phyloP scores from a whole-genome alignment of 768 basidiomycete species.

The Calocybe gangraenosa region DNA sequence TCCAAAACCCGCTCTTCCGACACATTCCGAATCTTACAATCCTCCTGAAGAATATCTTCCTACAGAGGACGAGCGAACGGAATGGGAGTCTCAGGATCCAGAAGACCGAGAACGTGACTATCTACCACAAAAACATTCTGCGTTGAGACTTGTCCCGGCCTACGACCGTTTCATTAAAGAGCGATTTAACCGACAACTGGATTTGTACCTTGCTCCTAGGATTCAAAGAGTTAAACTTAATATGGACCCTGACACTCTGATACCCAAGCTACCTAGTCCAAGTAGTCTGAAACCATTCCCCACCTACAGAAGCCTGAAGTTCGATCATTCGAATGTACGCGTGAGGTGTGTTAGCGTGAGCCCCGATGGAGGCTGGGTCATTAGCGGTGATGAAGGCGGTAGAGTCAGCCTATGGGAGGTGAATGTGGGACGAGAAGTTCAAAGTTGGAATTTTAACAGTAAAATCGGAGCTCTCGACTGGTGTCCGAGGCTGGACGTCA shows the following conservation, averaged over 20 bases:
- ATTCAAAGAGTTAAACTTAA: slow-evolving; percentile 84
- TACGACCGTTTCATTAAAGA: slow-evolving; percentile 92
- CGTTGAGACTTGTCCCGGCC: slow-evolving; percentile 87
- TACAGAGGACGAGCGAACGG: slow-evolving; percentile 71
- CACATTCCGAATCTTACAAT: slow-evolving; percentile 96
- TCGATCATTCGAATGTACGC: slow-evolving; percentile 62
- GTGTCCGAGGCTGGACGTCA: slow-evolving; percentile 85
- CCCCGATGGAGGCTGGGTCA: slow-evolving; percentile 87
- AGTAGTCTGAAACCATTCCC: slow-evolving; percentile 93
- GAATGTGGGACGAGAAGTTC: slow-evolving; percentile 82
- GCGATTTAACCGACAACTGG: slow-evolving; percentile 89
- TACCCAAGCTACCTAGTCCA: slow-evolving; percentile 93
- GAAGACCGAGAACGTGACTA: slow-evolving; percentile 90
- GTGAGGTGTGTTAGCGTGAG: slow-evolving; percentile 77
- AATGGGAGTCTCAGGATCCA: slow-evolving; percentile 79
- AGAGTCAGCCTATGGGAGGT: slow-evolving; percentile 89
- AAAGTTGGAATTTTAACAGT: slow-evolving; percentile 76
- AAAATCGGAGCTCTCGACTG: slow-evolving; percentile 87
- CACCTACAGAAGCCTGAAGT: slow-evolving; percentile 69
- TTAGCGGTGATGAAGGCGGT: slow-evolving; percentile 89
- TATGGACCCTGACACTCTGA: slow-evolving; percentile 85
- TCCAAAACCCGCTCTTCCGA: slow-evolving; percentile 85
- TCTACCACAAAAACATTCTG: slow-evolving; percentile 80
- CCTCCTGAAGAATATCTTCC: slow-evolving; percentile 96
- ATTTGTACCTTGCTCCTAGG: slow-evolving; percentile 94